Conservation (phyloP, 2,329 filamentous ascomycete species). For the Penicillium sp. region DNA sequence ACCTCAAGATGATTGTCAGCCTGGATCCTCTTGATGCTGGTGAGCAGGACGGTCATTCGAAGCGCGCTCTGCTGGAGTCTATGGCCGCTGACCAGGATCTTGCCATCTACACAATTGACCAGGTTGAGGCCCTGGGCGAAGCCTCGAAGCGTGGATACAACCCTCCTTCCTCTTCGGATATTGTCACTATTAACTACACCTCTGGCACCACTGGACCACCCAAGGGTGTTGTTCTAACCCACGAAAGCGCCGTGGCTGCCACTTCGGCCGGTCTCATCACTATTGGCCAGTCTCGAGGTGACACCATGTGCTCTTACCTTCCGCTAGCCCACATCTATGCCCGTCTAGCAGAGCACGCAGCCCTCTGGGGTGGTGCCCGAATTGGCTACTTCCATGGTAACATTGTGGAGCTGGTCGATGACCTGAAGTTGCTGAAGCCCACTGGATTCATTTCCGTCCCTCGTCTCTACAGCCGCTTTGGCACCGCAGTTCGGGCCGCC, state of each 20-base stretch:
- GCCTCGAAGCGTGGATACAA: constrained; percentile 68
- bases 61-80: constrained; percentile 72
- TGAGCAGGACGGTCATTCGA: constrained; percentile 74
- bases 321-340: constrained; percentile 94
- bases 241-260: constrained; percentile 75
- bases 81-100: constrained; percentile 74
- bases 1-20: constrained; percentile 82
- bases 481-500: constrained; percentile 73
- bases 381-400: constrained; percentile 96
- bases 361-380: constrained; percentile 67
- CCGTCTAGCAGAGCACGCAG: constrained; percentile 75
- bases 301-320: constrained; percentile 79
- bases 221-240: constrained; percentile 70
- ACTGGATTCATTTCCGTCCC: constrained; percentile 86
- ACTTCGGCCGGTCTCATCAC: constrained; percentile 61
- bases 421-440: constrained; percentile 82
- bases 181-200: constrained; percentile 72
- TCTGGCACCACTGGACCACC: constrained; percentile 65
- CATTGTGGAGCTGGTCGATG: constrained; percentile 80
- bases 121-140: constrained; percentile 79
- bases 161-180: constrained; percentile 70
- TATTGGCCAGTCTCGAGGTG: constrained; percentile 53
- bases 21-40: constrained; percentile 79
- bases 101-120: constrained; percentile 71
- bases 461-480: constrained; percentile 87